Evolutionary conservation across 352 stramenopile genomes (phyloP), one percentile per base, ranked within the genome.

Genomic region (Phytophthora sp.): DNA sequence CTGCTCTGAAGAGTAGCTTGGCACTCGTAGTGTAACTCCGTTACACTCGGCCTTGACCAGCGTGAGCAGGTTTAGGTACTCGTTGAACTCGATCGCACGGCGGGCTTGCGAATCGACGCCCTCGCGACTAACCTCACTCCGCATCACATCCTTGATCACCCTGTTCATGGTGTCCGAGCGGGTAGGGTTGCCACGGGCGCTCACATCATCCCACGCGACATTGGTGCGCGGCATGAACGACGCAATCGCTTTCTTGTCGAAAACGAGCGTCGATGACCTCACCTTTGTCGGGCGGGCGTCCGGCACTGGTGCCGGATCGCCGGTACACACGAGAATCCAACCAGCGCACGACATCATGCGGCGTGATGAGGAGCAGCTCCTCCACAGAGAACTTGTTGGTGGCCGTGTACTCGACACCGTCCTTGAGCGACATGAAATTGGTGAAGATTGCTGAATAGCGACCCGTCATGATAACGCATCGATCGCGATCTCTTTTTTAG

Each of bases 141-240:
- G 35, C 21, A 58, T 66, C 29, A 66, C 38, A 3, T 30, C 45
- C 21, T 66, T 66, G 20, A 66, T 66, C 9, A 59, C 38, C 15
- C 9, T 2, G 39, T 66, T 59, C 1, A 66, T 39, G 21, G 27
- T 1, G 26, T 59, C 39, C 4, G 35, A 59, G 30, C 47, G 47
- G 5, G 58, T 66, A 7, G 49, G 38, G 18, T 66, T 66, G 7
- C 39, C 47, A n/a, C n/a, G n/a, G n/a, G n/a, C n/a, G n/a, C 39
- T 55, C 35, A 6, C n/a, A 13, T 7, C 21, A 29, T 66, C 47
- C 47, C 47, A 66, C 0, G 49, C 4, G 6, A 55, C 29, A 27
- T 36, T 51, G 7, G 20, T 3, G 1, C 35, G 58, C 3, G 58
- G 49, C 38, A 59, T 59, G 41, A 66, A 59, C 2, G 23, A 55